Evolutionary conservation across 768 basidiomycete genomes (phyloP), one percentile per base, ranked within the genome.

Genomic region (Tricholoma matsutake): DNA sequence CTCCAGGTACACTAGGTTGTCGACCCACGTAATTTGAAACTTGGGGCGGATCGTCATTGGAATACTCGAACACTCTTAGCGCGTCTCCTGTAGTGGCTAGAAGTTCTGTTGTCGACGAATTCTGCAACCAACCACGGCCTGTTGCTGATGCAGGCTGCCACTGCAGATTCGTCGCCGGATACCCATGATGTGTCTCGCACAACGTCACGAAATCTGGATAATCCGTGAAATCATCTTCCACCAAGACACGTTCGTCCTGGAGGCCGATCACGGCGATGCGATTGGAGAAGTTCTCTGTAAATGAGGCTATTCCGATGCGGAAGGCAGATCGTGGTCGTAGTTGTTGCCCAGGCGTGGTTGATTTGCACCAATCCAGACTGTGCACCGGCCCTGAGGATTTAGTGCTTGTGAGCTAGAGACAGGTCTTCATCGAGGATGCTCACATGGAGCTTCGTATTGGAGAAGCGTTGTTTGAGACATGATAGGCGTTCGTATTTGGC

Each of bases 61-160:
- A 79, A 65, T 96, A 89, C 72, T 98, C 96, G 85, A 91, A 98
- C 56, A 99, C 84, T 65, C 95, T 81, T 68, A 99, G 73, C 53
- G 93, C 93, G 75, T 98, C 97, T 28, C 93, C 94, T 0, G 94
- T 96, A 6, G 94, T 96, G 10, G 96, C 96, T 8, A 99, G 79
- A 52, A 97, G 76, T 73, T 99, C 97, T 52, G 90, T 81, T 53
- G 77, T 75, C 7, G 81, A 75, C 4, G 83, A 79, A 72, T 88
- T 91, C 72, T 86, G 85, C 6, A 84, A 79, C 90, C 92, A 92
- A 45, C 79, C 72, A 70, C 85, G 83, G 47, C 78, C 81, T 31
- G 80, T 75, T 20, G 91, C 80, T 28, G 84, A 83, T 4, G 83
- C 81, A 16, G 97, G 97, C 65, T 97, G 94, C 92, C 95, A 98